Percentiles rank a stretch among this genome's conserved stretches.
Conservation (phyloP, 2,329 filamentous ascomycete species). For the Diplodia mutila region DNA sequence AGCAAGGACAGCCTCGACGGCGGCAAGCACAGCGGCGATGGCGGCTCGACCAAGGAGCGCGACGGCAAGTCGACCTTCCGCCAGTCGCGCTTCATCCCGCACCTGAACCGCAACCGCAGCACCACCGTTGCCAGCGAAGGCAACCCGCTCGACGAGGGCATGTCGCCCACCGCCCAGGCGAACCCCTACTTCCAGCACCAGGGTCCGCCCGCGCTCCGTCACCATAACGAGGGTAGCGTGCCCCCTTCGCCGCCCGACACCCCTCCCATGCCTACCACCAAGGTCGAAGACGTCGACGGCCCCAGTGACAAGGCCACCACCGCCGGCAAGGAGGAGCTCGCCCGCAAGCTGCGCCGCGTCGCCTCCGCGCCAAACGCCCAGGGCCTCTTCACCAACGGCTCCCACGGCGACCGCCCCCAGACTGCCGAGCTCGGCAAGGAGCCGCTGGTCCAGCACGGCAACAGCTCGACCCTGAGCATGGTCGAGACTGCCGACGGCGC, state of each 20-base stretch:
- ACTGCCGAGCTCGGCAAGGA: conserved; percentile 89
- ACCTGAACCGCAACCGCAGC: conserved; percentile 84
- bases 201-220: conserved; percentile 86
- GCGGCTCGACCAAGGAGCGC: conserved; percentile 54
- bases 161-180: conserved; percentile 90
- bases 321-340: conserved; percentile 89
- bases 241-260: conserved; percentile 92
- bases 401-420: conserved; percentile 63
- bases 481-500: conserved; percentile 47
- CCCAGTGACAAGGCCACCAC: conserved; percentile 68
- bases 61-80: conserved; percentile 71
- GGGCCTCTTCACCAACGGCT: conserved; percentile 71
- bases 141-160: conserved; percentile 81
- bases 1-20: conserved; percentile 48
- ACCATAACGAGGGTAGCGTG: conserved; percentile 92
- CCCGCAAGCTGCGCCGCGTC: conserved; percentile 87
- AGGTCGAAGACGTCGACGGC: conserved; percentile 70
- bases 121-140: conserved; percentile 92
- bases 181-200: conserved; percentile 99
- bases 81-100: conserved; percentile 86
- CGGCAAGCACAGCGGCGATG: conserved; percentile 44
- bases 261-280: conserved; percentile 64
- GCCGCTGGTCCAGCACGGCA: conserved; percentile 65
- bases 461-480: conserved; percentile 58
- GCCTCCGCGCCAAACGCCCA: conserved; percentile 97